phyloP scores from a whole-genome alignment of 257 asterid genomes.

The Galeopsis tetrahit region DNA sequence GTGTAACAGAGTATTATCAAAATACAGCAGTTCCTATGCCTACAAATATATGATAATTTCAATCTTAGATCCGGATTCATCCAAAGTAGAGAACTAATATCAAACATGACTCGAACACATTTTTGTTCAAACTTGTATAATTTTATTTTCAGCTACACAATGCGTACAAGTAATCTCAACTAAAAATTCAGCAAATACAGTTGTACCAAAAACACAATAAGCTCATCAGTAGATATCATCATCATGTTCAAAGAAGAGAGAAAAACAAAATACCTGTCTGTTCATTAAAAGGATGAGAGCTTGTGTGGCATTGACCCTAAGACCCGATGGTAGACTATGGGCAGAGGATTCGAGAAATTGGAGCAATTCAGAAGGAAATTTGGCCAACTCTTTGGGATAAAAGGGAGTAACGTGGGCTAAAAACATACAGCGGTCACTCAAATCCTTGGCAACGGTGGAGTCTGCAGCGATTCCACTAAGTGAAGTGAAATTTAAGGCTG shows the following conservation, averaged over 20 bases:
- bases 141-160: not conserved
- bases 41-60: not conserved
- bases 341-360: conserved; percentile 69
- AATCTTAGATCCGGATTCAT: not conserved
- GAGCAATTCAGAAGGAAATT: conserved; percentile 67
- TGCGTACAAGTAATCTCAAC: not conserved
- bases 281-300: conserved; percentile 77
- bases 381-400: conserved; percentile 51
- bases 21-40: not conserved
- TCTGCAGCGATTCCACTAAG: conserved; percentile 70
- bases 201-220: not conserved
- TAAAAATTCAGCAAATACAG: not conserved
- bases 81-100: not conserved
- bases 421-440: conserved; percentile 77
- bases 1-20: not conserved
- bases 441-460: conserved; percentile 66
- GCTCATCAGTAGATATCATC: not conserved
- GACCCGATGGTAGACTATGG: conserved; percentile 63
- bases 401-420: conserved; percentile 82
- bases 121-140: not conserved
- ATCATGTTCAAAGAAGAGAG: not conserved
- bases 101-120: not conserved
- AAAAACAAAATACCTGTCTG: conserved; percentile 54
- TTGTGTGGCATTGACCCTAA: conserved; percentile 69
- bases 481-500: conserved; percentile 78